These are phyloP conservation scores for Nannizziopsis arthrosporioides DNA, from an alignment of 2,329 filamentous ascomycete genomes.

Conservation along the genomic window DNA sequence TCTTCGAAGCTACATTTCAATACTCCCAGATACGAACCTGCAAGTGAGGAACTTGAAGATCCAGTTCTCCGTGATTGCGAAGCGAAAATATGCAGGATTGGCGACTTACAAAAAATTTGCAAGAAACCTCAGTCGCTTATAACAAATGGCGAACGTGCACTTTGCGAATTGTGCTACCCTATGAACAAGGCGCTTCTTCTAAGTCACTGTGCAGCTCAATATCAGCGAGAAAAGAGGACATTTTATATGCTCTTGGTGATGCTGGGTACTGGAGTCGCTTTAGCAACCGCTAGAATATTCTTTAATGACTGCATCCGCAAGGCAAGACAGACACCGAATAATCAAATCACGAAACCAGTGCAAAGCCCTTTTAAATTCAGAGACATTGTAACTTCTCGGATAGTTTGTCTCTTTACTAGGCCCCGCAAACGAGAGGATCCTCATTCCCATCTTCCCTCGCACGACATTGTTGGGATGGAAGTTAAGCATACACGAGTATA, in stretches of 20 bases:
- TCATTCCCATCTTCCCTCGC: not conserved
- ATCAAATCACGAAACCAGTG: not conserved
- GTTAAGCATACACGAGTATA: too few species aligned
- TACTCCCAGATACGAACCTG: not conserved
- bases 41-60: not conserved
- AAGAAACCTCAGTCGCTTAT: not conserved
- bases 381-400: too few species aligned
- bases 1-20: too few species aligned
- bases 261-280: not conserved
- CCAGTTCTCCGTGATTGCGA: constrained; percentile 3
- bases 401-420: too few species aligned
- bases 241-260: constrained; percentile 8
- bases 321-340: not conserved
- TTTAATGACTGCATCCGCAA: constrained; percentile 4
- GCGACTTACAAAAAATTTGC: constrained; percentile 6
- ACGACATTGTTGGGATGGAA: too few species aligned
- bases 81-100: constrained; percentile 7
- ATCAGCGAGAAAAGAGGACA: constrained; percentile 5
- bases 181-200: constrained; percentile 8
- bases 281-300: not conserved
- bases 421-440: not conserved
- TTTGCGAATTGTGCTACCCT: constrained; percentile 14
- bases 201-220: not conserved
- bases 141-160: not conserved
- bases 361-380: too few species aligned